Evolutionary conservation across 306 rosid genomes (phyloP), one percentile per base, ranked within the genome.

Genomic region (Dryas octopetala): DNA sequence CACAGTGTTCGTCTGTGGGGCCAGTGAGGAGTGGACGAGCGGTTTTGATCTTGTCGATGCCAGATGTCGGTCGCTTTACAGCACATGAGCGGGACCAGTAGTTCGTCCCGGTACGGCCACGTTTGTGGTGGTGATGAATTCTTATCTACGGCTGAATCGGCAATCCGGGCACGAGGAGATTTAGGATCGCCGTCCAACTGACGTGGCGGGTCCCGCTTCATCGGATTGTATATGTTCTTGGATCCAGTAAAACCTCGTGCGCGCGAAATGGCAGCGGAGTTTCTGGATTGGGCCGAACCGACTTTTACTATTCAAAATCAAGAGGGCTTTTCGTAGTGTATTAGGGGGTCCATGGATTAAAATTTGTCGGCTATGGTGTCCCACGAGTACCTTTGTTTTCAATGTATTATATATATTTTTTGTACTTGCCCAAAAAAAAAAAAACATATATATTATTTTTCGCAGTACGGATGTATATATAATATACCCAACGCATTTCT

Each of bases 51-150:
- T 73, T 52, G 79, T 65, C 50, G 45, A 12, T 47, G 57, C 78
- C 49, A 67, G 72, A 4, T 58, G 79, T 46, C 77, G 77, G 82
- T 76, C 60, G 65, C 79, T 73, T 70, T 62, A 65, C 64, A 74
- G 70, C 66, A 17, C 60, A 45, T 28, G 47, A 50, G 40, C 28
- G 74, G 72, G 78, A 5, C 46, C 65, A 11, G 26, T 53, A 11
- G 58, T 23, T 59, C 3, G 41, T 58, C 38, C 38, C 45, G 76
- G 75, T 73, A 61, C 80, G 46, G 76, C 73, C 80, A 62, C 75
- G 45, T 74, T 63, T 71, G 79, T 82, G 91, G 88, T 62, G 49
- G 19, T 73, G 78, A 78, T 80, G 32, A 58, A 15, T 55, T 82
- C 38, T 14, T 64, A 61, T 63, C 19, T 43, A 46, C 74, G 10